These are phyloP conservation scores for Suillus cothurnatus DNA, from an alignment of 768 basidiomycete species.

Conservation along the genomic window DNA sequence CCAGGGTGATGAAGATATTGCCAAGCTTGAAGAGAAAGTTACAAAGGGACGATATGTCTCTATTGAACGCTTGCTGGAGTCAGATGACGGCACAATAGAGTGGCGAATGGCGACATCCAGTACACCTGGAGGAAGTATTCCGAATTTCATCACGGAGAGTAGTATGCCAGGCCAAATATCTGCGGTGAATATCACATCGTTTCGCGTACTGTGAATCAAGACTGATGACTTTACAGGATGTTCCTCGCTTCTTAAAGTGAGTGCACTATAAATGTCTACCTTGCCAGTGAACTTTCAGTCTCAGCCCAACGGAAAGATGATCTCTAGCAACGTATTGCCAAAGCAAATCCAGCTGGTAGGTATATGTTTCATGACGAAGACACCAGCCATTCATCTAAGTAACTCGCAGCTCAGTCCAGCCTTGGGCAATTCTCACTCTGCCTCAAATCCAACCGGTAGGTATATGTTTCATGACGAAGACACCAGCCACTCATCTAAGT, in stretches of 20 bases:
- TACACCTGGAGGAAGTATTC: slow-evolving; percentile 69
- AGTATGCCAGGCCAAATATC: slow-evolving; percentile 66
- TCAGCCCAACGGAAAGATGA: too few species aligned
- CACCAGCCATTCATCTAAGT: too few species aligned
- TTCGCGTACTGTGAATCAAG: background rate
- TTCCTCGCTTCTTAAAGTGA: slow-evolving; percentile 73
- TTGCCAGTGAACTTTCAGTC: too few species aligned
- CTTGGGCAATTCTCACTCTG: too few species aligned
- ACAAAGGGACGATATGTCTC: slow-evolving; percentile 69
- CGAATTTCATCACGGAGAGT: slow-evolving; percentile 61
- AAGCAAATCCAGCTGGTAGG: too few species aligned
- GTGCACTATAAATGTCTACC: too few species aligned
- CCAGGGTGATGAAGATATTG: slow-evolving; percentile 54
- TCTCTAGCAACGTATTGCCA: too few species aligned
- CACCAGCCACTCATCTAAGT: too few species aligned
- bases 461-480: too few species aligned
- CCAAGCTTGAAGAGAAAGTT: slow-evolving; percentile 62
- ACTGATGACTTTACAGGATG: slow-evolving; percentile 50
- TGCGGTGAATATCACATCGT: slow-evolving; percentile 39
- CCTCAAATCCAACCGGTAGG: too few species aligned
- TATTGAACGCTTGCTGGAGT: slow-evolving; percentile 66
- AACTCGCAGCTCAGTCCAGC: too few species aligned
- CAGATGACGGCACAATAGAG: slow-evolving; percentile 64
- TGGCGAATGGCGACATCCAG: slow-evolving; percentile 84
- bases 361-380: too few species aligned